These are phyloP conservation scores for Arthromyces matolae DNA, from an alignment of 768 basidiomycete genomes.

Conservation along the genomic window DNA sequence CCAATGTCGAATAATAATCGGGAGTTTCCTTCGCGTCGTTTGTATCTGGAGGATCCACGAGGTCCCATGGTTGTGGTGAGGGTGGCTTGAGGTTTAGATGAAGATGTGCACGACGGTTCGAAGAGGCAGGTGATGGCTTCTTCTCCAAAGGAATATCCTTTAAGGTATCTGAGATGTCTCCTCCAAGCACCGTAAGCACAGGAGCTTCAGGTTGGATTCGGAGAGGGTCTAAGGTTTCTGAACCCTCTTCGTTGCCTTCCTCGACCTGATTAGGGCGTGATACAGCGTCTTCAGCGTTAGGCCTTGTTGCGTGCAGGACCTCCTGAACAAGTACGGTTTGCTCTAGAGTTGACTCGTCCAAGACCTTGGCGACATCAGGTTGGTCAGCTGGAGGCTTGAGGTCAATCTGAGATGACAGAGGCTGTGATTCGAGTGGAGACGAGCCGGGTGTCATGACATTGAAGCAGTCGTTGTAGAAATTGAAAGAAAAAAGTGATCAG, in stretches of 20 bases:
- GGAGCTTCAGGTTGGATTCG: constrained; percentile 10
- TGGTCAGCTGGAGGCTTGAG: background rate
- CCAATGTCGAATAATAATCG: constrained; percentile 42
- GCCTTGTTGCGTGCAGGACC: constrained; percentile 1
- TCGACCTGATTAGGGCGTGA: constrained; percentile 1
- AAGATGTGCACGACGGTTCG: constrained; percentile 40
- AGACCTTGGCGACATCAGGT: background rate
- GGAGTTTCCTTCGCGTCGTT: constrained; percentile 32
- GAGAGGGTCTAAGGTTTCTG: constrained; percentile 9
- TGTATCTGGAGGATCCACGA: constrained; percentile 44
- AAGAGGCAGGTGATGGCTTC: constrained; percentile 25
- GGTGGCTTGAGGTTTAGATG: constrained; percentile 46
- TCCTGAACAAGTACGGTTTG: constrained; percentile 23
- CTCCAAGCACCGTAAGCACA: constrained; percentile 16
- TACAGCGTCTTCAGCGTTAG: constrained; percentile 1
- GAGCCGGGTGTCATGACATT: constrained; percentile 23
- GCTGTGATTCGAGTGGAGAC: constrained; percentile 1
- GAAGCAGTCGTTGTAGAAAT: constrained; percentile 11
- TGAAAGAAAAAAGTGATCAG: background rate
- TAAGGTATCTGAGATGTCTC: constrained; percentile 25
- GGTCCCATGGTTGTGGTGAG: constrained; percentile 69
- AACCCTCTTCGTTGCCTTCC: constrained; percentile 2
- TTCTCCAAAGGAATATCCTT: constrained; percentile 25
- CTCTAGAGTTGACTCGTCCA: constrained; percentile 19
- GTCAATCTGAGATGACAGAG: background rate